Evolutionary conservation across 805 yeast species (phyloP).

Genomic region (Candida mattraensis): DNA sequence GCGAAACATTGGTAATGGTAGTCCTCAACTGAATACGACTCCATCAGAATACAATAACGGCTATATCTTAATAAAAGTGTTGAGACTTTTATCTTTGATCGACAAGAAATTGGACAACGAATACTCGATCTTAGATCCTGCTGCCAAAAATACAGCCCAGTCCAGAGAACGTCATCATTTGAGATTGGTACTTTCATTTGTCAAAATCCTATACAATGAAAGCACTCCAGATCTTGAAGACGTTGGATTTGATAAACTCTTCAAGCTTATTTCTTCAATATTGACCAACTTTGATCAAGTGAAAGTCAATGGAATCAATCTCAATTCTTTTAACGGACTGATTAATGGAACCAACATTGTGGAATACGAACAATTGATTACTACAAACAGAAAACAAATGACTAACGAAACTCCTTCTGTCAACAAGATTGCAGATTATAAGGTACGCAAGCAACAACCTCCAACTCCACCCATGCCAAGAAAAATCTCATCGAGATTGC

Average conservation of each 20-base stretch:
- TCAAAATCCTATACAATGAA: conserved; percentile 32
- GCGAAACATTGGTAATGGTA: conserved; percentile 1
- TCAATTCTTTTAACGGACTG: conserved; percentile 26
- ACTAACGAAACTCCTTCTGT: conserved; percentile 11
- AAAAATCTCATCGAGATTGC: conserved; percentile 16
- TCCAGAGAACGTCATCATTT: conserved; percentile 29
- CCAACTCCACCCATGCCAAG: conserved; percentile 27
- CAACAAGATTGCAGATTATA: conserved; percentile 7
- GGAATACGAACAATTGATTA: conserved; percentile 22
- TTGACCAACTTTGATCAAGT: conserved; percentile 25
- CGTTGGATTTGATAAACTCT: conserved; percentile 32
- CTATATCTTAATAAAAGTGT: conserved; percentile 42
- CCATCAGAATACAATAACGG: conserved; percentile 29
- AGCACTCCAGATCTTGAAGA: conserved; percentile 22
- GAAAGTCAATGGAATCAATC: conserved; percentile 12
- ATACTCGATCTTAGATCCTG: conserved; percentile 23
- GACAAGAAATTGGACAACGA: conserved; percentile 28
- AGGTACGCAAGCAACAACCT: conserved; percentile 17
- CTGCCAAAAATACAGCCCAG: conserved; percentile 21
- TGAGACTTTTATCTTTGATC: conserved; percentile 23
- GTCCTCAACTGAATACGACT: conserved; percentile 11
- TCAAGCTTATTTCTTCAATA: conserved; percentile 29
- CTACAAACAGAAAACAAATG: conserved; percentile 1
- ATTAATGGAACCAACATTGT: conserved; percentile 27
- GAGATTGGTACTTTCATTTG: conserved; percentile 33